Conservation (phyloP, 805 yeast species). For the Candida lessepsii region DNA sequence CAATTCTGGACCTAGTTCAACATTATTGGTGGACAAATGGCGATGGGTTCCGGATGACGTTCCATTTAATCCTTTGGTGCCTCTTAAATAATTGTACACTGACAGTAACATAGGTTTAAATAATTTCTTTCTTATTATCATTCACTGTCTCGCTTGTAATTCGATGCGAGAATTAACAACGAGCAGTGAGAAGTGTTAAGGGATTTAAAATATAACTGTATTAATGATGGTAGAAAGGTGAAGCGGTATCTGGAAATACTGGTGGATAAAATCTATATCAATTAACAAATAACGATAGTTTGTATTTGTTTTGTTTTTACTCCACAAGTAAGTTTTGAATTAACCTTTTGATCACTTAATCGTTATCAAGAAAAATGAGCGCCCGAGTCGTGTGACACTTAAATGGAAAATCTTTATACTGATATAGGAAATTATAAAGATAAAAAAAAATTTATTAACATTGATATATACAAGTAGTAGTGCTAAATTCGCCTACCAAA, state of each 20-base stretch:
- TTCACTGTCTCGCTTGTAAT: conserved; percentile 7
- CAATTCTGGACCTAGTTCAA: neutral
- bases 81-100: conserved; percentile 24
- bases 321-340: too few species aligned
- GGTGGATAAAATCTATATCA: too few species aligned
- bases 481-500: too few species aligned
- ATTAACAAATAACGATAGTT: too few species aligned
- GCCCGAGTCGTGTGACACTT: conserved; percentile 5
- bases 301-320: too few species aligned
- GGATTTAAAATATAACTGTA: too few species aligned
- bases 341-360: conserved; percentile 1
- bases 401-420: neutral
- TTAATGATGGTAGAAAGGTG: neutral
- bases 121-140: conserved; percentile 4
- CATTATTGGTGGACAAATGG: conserved; percentile 7
- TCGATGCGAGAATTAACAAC: conserved; percentile 6
- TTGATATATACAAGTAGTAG: neutral
- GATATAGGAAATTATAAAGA: conserved; percentile 5
- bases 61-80: conserved; percentile 6
- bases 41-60: neutral
- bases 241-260: too few species aligned
- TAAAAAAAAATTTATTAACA: neutral
- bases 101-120: conserved; percentile 24
- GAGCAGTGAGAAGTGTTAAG: conserved; percentile 3
- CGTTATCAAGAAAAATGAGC: conserved; percentile 4